Base-by-base conservation (phyloP, 371 early-diverging fungal species). In the Lichtheimia hyalospora region DNA sequence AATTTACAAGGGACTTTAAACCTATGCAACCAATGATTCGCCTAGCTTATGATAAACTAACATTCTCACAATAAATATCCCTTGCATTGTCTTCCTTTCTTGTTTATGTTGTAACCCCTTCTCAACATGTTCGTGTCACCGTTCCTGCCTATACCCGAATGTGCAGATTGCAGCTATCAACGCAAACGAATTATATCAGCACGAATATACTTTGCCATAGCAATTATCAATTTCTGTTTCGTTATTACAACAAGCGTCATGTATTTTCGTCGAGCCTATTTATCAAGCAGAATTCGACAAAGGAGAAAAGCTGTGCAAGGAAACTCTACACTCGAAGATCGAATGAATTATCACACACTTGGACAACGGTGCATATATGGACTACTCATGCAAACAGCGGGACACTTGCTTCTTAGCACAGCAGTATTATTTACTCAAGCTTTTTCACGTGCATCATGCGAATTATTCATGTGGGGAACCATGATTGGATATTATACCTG, bases 401-500 rank as follows among this genome's bases (percentile, higher is more conserved):
- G 76, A 10, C 64, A 75, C 57, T 27, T 73, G 4, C 27, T 75
- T 18, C 66, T 70, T 23, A 68, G 66, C 27, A 66, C 67, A 0
- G 18, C 49, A 12, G 18, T 73, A 13, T 42, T 68, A 18, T n/a
- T 62, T 4, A 49, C 57, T 15, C 69, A 70, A 52, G 16, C 60
- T 7, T 56, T 68, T 6, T 41, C 52, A 21, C n/a, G 16, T 0
- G 23, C 10, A 18, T 52, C 64, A 0, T 75, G 76, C 24, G 49
- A 70, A 15, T 7, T 70, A 3, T n/a, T 67, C 5, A 51, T 70
- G 0, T 75, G 70, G 68, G 70, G 70, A 3, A 41, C 58, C 0
- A 10, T 66, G 16, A 18, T 68, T 15, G 76, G 76, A 13, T 68
- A 63, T 20, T 69, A 68, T 27, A 70, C 68, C 0, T 75, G 70